Evolutionary conservation across 2,329 filamentous ascomycete genomes (phyloP).

Genomic region (Trichoderma sp.): DNA sequence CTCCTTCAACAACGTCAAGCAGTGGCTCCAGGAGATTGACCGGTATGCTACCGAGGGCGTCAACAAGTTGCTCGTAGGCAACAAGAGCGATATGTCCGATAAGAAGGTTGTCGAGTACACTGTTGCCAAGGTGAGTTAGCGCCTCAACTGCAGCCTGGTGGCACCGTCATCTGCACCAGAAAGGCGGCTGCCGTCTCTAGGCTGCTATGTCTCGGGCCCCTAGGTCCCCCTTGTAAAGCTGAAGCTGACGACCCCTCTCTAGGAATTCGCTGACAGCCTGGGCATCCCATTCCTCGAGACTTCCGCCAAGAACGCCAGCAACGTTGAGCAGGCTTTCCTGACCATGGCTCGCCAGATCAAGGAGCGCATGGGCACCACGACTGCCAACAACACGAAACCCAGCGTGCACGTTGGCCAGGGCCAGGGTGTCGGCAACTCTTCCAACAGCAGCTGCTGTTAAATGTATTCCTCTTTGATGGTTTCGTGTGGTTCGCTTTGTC

Average conservation of each 20-base stretch:
- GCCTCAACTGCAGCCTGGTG: constrained; percentile 3
- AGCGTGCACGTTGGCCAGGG: constrained; percentile 95
- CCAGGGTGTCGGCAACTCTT: constrained; percentile 87
- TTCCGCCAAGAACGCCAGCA: constrained; percentile 98
- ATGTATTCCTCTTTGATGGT: constrained; percentile 27
- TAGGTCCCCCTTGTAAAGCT: background rate
- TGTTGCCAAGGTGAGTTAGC: constrained; percentile 82
- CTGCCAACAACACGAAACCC: constrained; percentile 96
- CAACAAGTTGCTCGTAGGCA: constrained; percentile 98
- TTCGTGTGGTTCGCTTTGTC: constrained; percentile 21
- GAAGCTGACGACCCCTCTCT: constrained; percentile 29
- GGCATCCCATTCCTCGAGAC: constrained; percentile 99
- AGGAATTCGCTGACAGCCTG: constrained; percentile 99
- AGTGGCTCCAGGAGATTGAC: constrained; percentile 99
- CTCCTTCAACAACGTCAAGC: constrained; percentile 99
- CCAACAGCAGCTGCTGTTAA: constrained; percentile 90
- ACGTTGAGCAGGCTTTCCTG: constrained; percentile 99
- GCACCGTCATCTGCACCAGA: background rate
- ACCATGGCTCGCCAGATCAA: constrained; percentile 99
- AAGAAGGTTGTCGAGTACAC: constrained; percentile 99
- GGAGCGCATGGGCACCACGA: constrained; percentile 97
- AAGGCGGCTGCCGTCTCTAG: background rate
- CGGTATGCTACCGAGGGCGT: constrained; percentile 98
- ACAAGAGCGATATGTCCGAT: constrained; percentile 99
- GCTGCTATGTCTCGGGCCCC: background rate